Base-by-base conservation (phyloP, 768 basidiomycete genomes). In the Collybia mongolica region DNA sequence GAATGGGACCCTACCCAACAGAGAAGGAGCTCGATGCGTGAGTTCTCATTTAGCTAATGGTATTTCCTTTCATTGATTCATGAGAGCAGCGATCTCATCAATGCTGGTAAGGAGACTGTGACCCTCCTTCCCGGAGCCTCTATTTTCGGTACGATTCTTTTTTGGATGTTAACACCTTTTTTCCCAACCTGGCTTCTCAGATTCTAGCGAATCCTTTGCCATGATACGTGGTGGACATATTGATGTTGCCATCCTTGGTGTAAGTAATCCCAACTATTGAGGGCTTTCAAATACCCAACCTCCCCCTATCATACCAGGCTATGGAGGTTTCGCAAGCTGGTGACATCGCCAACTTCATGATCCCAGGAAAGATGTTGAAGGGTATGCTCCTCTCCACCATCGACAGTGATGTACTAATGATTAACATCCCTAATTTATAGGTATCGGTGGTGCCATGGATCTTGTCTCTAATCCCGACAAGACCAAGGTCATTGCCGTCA, bases 211-310 rank as follows among this genome's bases (percentile, higher is more conserved):
- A 69, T 94, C 92, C 2, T 98, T 98, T 61, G 90, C 89, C 9
- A 98, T 98, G 95, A 97, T 98, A 69, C 90, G 95, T 46, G 95
- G 95, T 39, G 95, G 95, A 5, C 95, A 98, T 69, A 83, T 98
- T 44, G 84, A 98, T 57, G 90, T 96, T 41, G 85, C 93, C 6
- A 95, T 98, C 62, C 82, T 98, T 43, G 95, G 95, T 23, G 91
- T 90, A 68, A 62, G 86, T 73, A n/a, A 41, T 39, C 24, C 15
- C 51, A 24, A 46, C 39, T 45, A 29, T 18, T 23, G 44, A 48
- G 11, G 40, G 29, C 12, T 18, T 19, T 22, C 18, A 43, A 15
- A 23, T 51, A 47, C 19, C 41, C 28, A 24, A 42, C 26, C n/a
- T 15, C 62, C 6, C 48, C 37, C 26, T 26, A 19, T 26, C 17